phyloP scores from a whole-genome alignment of 2,329 filamentous ascomycete genomes.

The Fusarium nematophilum region DNA sequence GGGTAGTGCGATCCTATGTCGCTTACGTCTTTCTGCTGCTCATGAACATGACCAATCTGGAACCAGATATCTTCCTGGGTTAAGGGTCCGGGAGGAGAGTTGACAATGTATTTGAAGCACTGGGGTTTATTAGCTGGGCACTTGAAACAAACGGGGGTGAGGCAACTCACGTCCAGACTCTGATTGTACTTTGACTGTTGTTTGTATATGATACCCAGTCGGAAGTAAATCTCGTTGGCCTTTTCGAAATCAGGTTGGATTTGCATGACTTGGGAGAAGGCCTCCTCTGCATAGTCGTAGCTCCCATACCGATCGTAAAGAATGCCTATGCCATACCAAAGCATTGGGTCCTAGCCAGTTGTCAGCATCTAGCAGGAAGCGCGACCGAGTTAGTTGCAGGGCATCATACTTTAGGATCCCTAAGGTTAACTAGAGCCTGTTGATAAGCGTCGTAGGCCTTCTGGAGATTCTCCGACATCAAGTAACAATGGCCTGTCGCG shows the following conservation, averaged over 20 bases:
- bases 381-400: not conserved
- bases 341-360: conserved; percentile 80
- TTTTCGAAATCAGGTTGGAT: conserved; percentile 99
- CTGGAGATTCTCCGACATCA: conserved; percentile 99
- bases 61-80: conserved; percentile 99
- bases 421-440: conserved; percentile 90
- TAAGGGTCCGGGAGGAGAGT: conserved; percentile 88
- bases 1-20: too few species aligned
- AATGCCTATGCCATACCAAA: conserved; percentile 99
- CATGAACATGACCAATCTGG: conserved; percentile 98
- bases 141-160: not conserved
- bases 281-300: conserved; percentile 96
- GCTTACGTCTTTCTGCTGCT: conserved; percentile 97
- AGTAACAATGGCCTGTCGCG: conserved; percentile 85
- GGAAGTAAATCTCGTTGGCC: conserved; percentile 98
- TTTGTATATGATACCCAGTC: conserved; percentile 99
- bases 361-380: conserved; percentile 22
- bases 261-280: conserved; percentile 98
- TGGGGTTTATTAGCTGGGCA: conserved; percentile 50
- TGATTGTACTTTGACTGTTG: conserved; percentile 94
- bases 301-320: conserved; percentile 97
- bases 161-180: conserved; percentile 83
- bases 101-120: conserved; percentile 99
- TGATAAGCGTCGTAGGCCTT: conserved; percentile 98
- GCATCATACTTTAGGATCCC: conserved; percentile 85